Evolutionary conservation across 768 basidiomycete genomes (phyloP), one percentile per base, ranked within the genome.

Genomic region (Tulasnella sp.): DNA sequence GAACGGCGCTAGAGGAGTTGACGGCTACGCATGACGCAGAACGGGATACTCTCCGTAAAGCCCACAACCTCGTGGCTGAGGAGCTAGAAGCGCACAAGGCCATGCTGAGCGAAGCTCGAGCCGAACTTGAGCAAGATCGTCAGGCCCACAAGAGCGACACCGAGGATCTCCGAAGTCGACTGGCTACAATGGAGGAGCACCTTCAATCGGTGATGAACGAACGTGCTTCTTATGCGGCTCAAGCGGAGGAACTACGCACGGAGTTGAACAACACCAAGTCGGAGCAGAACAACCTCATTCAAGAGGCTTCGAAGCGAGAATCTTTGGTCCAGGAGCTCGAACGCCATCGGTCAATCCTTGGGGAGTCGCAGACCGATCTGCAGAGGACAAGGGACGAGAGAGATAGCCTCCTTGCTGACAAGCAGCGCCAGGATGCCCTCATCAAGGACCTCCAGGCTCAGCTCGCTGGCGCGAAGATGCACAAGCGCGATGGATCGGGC

Each of bases 351-450:
- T 92, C 91, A 12, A 88, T 91, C 41, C 88, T 96, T 22, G 92
- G 92, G 37, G 94, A 96, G 83, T 86, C 93, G 85, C 94, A 95
- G 83, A 92, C 93, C 81, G 92, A 90, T 82, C 87, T 96, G 37
- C 93, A 94, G 85, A 91, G 90, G 72, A 91, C 91, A 83, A 94
- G 93, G 86, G 93, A 95, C 83, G 94, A 95, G 86, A 94, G 93
- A 85, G 95, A 94, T 84, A 88, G 84, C 22, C 87, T 96, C 22
- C 93, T 92, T 81, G 87, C 89, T 12, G 94, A 96, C 87, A 94
- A 92, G 86, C 87, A 82, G 82, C 90, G 89, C 75, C 91, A 93
- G 44, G 94, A 96, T 79, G 85, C 85, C 20, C 85, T 92, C n/a
- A 87, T 95, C 80, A 91, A 92, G 75, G 96, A 97, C 74, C 87